Base-by-base conservation (phyloP, 2,329 filamentous ascomycete species). In the Fusarium sp. region DNA sequence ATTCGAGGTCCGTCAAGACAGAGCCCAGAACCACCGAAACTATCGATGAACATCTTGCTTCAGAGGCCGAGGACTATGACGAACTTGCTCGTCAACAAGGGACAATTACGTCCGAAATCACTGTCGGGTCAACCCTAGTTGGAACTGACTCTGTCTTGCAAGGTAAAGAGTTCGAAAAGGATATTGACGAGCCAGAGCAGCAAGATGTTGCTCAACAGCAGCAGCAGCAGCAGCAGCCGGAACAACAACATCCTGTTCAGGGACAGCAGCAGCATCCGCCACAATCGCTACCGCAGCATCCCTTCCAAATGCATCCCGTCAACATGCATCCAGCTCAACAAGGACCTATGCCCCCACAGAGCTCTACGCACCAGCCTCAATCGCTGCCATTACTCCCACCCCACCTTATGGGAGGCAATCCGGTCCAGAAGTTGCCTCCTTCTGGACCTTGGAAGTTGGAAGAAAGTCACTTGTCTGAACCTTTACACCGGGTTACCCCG, bases 391-490 rank as follows among this genome's bases (percentile, higher is more conserved):
- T 74, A 52, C 52, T 75, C 34, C 62, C 65, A 28, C 68, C 69
- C 24, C 68, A 67, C 24, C 67, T 74, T 44, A 56, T 49, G 38
- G 68, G 58, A 24, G 66, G 67, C 23, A 82, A 81, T 39, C 78
- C 81, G 11, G 74, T 81, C 9, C 79, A 81, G 32, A 78, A 71
- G 26, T 76, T 83, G 4, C 79, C 80, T 24, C 81, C 80, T 2
- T 75, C 77, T n/a, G 82, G 81, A 1, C 78, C 78, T 19, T 88
- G 86, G 85, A 85, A 82, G 48, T 74, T 85, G 7, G 81, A 87
- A 64, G 85, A 87, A 74, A 88, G 86, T 11, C 80, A 85, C 58
- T 76, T 88, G 34, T 76, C 81, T 2, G 81, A 85, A 63, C 86
- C 86, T 24, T 77, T 87, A 19, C 76, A 79, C 51, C 56, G 64